Conservation (phyloP, 106 monocot species). For the Iris macrosiphon region DNA sequence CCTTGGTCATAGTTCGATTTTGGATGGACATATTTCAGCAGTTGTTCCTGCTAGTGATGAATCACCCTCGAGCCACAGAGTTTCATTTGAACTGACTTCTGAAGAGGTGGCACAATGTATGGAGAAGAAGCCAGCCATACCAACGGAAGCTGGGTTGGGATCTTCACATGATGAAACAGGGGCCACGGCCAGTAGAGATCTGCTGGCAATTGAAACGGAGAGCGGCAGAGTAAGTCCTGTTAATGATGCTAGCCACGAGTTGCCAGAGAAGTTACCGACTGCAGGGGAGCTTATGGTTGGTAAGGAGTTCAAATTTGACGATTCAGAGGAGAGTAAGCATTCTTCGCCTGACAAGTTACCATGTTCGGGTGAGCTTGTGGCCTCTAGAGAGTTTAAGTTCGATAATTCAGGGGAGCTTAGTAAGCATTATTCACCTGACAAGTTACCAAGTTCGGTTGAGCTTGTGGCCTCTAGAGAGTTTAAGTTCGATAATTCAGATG, state of each 20-base stretch:
- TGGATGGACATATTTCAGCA: slow-evolving; percentile 7
- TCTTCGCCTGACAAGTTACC: slow-evolving; percentile 35
- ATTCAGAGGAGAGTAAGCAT: no score
- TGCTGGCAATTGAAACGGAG: not conserved
- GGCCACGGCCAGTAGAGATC: not conserved
- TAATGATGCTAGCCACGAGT: slow-evolving; percentile 2
- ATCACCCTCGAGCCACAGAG: not conserved
- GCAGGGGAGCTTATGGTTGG: not conserved
- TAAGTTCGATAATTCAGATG: slow-evolving; percentile 67
- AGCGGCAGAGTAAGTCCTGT: not conserved
- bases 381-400: slow-evolving; percentile 5
- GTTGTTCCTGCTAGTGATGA: not conserved
- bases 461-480: slow-evolving; percentile 19
- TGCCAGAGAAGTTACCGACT: no score
- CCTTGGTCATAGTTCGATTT: not conserved
- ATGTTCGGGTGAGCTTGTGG: slow-evolving; percentile 5
- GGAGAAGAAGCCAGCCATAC: not conserved
- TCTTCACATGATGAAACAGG: no score
- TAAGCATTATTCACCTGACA: no score
- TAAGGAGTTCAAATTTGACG: slow-evolving; percentile 4
- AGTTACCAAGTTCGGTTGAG: slow-evolving; percentile 22
- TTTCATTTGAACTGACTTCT: slow-evolving; percentile 5
- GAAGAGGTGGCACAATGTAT: not conserved
- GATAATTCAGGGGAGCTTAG: no score
- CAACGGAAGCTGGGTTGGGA: no score